Percentiles rank a stretch among this genome's conserved stretches.
Evolutionary conservation across 495 filamentous ascomycete genomes (phyloP).

Genomic region (Tuber calosporum): DNA sequence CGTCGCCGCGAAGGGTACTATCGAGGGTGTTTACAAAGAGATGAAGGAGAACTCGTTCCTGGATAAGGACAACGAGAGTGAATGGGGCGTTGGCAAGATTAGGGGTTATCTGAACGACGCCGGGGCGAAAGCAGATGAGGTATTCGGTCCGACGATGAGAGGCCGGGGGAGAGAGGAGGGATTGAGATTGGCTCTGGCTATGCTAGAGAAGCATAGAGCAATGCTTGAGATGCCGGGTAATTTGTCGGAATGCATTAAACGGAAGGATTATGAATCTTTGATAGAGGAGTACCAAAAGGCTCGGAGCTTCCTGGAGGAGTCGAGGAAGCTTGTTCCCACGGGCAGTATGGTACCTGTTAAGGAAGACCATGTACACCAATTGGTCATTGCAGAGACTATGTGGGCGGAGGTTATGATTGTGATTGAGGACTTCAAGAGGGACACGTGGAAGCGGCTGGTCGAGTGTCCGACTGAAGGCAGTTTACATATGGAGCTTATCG

Average conservation of each 20-base stretch:
- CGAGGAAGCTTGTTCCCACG: conserved; percentile 56
- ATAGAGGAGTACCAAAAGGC: conserved; percentile 80
- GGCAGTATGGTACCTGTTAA: conserved; percentile 49
- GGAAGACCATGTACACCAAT: conserved; percentile 72
- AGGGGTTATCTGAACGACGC: conserved; percentile 79
- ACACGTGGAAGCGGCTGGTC: conserved; percentile 73
- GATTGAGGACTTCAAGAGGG: conserved; percentile 75
- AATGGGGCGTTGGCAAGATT: conserved; percentile 88
- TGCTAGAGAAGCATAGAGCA: conserved; percentile 68
- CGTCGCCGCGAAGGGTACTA: conserved; percentile 89
- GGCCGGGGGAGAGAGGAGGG: conserved; percentile 86
- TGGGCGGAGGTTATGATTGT: conserved; percentile 84
- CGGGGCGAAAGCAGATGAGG: conserved; percentile 86
- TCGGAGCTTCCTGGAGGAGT: conserved; percentile 64
- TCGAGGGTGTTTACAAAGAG: conserved; percentile 95
- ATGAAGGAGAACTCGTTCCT: conserved; percentile 76
- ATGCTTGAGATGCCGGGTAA: conserved; percentile 70
- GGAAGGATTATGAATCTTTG: conserved; percentile 77
- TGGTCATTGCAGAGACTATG: conserved; percentile 85
- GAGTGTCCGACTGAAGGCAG: conserved; percentile 44
- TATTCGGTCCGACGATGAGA: conserved; percentile 90
- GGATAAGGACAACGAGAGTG: conserved; percentile 84
- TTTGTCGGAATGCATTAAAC: conserved; percentile 77
- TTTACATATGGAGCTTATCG: conserved; percentile 39
- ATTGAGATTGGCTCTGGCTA: conserved; percentile 63